Percentiles rank a stretch among this genome's conserved stretches.
These are phyloP conservation scores for Phyllosticta citribraziliensis DNA, from an alignment of 2,329 filamentous ascomycete species.

Conservation along the genomic window DNA sequence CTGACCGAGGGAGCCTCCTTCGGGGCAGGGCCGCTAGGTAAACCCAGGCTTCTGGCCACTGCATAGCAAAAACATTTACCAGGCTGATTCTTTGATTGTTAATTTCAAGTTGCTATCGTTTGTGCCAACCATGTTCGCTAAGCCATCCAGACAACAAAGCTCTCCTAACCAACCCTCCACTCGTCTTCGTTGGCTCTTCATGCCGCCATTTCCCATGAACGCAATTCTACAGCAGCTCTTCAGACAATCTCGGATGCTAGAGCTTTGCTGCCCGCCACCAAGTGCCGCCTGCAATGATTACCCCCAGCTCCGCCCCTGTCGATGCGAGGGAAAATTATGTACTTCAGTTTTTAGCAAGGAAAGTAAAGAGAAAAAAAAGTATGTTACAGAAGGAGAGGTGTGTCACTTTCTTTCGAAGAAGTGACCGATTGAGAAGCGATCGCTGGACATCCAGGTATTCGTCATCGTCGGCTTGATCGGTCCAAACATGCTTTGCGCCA, in stretches of 20 bases:
- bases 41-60: neutral
- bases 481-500: neutral
- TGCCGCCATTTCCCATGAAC: neutral
- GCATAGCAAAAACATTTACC: neutral
- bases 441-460: neutral
- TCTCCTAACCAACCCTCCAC: neutral
- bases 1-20: neutral
- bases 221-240: neutral
- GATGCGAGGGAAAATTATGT: conserved; percentile 4
- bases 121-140: neutral
- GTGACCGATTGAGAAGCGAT: conserved; percentile 1
- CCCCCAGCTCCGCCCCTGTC: neutral
- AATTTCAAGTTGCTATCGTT: neutral
- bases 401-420: conserved; percentile 1
- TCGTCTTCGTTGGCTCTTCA: neutral
- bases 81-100: neutral
- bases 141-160: neutral
- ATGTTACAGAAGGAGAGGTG: conserved; percentile 10
- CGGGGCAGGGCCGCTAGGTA: neutral
- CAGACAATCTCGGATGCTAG: neutral
- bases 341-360: conserved; percentile 4
- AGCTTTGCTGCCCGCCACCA: neutral
- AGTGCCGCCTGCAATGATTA: neutral
- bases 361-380: conserved; percentile 4
- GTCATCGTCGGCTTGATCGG: conserved; percentile 4